Base-by-base conservation (phyloP, 768 basidiomycete species). In the Lactifluus piperatus region DNA sequence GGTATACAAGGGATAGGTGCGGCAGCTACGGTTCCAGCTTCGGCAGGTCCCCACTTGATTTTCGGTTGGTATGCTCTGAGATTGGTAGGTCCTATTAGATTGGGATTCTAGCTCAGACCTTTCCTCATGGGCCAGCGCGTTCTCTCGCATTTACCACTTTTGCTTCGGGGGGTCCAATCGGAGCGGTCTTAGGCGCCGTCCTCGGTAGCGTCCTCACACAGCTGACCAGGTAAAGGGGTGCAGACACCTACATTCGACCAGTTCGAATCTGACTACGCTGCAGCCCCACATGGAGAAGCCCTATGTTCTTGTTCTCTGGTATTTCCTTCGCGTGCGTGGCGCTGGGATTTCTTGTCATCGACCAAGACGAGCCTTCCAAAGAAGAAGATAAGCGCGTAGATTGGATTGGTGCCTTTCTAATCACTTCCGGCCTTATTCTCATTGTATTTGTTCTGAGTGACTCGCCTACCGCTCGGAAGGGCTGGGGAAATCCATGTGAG, bases 61-160 rank as follows among this genome's bases (percentile, higher is more conserved):
- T 24, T n/a, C 16, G 29, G 50, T 45, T 37, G 57, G 47, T 22
- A 54, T 64, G 18, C 47, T 20, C 22, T 46, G 34, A 46, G 51
- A 30, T 27, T 24, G 1, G n/a, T 51, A 18, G 44, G 22, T 16
- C 14, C 22, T 24, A 18, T 2, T 61, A 90, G 83, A 68, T 93
- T 1, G 92, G 93, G 0, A 93, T 91, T 57, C 77, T 95, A 34
- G 92, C 93, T 0, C 79, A 86, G 48, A 74, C 83, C 0, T 95
- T 94, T 69, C 85, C 86, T 4, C 77, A 79, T 0, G 85, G 85
- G 0, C 74, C 74, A 13, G 77, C 83, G 0, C 81, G 93, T 10
- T 82, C 88, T 1, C 70, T 82, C 0, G 93, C 91, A 0, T 95
- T 94, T 62, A 81, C 93, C 0, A 83, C 85, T 0, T 94, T 93